Evolutionary conservation across 345 rosid species (phyloP), one percentile per base, ranked within the genome.

Genomic region (Aethionema arabicum): DNA sequence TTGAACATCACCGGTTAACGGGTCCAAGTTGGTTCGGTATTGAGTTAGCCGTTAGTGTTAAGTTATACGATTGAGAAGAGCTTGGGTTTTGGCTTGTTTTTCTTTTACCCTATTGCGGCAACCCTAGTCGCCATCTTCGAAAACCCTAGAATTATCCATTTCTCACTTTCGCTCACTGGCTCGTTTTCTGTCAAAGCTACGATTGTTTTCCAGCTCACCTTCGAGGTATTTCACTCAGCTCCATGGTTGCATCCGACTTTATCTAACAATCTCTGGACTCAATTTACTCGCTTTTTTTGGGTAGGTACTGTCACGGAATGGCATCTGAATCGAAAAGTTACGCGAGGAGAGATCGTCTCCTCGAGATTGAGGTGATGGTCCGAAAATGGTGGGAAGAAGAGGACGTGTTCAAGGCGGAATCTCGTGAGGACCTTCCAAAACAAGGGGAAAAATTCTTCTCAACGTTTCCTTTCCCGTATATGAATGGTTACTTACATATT

Each of bases 401-500:
- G 12, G 80, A 82, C 63, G 81, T 85, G 32, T 91, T 88, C 63
- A 74, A 32, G 47, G 85, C 98, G 27, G 90, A 85, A 9, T 52
- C 96, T 32, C 38, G 79, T 7, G 80, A 77, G 47, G 76, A 59
- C 36, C 72, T 68, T 42, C 86, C 90, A 4, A 42, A 74, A 51
- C 54, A 69, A 2, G 88, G 90, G 4, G 93, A 84, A 53, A 88
- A 88, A 76, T 88, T 88, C 63, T 85, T 80, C 66, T 85, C 90
- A 3, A 86, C 85, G 14, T 88, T 88, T 46, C 90, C 96, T 0
- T 84, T 77, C 61, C 96, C 96, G 0, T 88, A 88, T 39, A 88
- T 88, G 96, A 88, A 88, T 52, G 96, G 96, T 4, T 82, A 69
- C 48, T 67, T 88, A 66, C 96, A 88, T 58, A 81, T 85, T 42